A percentile compares a stretch with the other conserved stretches of the same genome.
Evolutionary conservation across 2,329 filamentous ascomycete genomes (phyloP).

Genomic region (Diaporthe australafricana): DNA sequence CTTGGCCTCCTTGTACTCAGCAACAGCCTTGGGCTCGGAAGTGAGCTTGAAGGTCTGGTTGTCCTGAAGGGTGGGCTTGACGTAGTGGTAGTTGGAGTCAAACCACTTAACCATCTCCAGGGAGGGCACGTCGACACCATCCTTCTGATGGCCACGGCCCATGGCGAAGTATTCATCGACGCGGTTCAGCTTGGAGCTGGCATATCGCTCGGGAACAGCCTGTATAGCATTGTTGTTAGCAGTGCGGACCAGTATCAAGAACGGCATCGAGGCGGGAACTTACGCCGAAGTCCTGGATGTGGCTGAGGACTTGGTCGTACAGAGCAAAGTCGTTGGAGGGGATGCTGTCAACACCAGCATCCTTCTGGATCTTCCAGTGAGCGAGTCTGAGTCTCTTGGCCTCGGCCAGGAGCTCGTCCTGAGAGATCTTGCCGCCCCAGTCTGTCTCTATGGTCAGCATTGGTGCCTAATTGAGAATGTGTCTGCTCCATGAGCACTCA

Average conservation of each 20-base stretch:
- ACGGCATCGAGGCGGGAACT: conserved; percentile 49
- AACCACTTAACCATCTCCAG: conserved; percentile 99
- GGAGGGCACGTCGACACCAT: conserved; percentile 89
- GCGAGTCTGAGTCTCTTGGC: conserved; percentile 95
- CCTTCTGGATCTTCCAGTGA: conserved; percentile 99
- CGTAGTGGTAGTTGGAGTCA: conserved; percentile 99
- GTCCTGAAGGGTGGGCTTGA: conserved; percentile 98
- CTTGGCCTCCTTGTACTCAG: conserved; percentile 97
- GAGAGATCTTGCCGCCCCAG: conserved; percentile 95
- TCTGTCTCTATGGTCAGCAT: conserved; percentile 49
- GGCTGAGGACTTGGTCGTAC: conserved; percentile 97
- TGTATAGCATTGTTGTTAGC: conserved; percentile 49
- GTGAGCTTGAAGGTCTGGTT: conserved; percentile 95
- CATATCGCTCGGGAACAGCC: conserved; percentile 94
- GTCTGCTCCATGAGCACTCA: conserved; percentile 49
- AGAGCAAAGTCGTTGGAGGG: conserved; percentile 99
- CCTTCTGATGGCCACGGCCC: conserved; percentile 98
- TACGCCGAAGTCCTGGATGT: conserved; percentile 98
- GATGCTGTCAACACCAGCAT: conserved; percentile 96
- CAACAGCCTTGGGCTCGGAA: conserved; percentile 90
- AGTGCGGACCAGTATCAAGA: not conserved
- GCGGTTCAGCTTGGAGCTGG: conserved; percentile 85
- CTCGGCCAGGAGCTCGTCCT: conserved; percentile 90
- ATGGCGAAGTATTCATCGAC: conserved; percentile 99
- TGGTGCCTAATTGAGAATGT: conserved; percentile 33